Percentiles rank a stretch among this genome's conserved stretches.
These are phyloP conservation scores for Schizochytrium sp. DNA, from an alignment of 108 stramenopile genomes.

Conservation along the genomic window DNA sequence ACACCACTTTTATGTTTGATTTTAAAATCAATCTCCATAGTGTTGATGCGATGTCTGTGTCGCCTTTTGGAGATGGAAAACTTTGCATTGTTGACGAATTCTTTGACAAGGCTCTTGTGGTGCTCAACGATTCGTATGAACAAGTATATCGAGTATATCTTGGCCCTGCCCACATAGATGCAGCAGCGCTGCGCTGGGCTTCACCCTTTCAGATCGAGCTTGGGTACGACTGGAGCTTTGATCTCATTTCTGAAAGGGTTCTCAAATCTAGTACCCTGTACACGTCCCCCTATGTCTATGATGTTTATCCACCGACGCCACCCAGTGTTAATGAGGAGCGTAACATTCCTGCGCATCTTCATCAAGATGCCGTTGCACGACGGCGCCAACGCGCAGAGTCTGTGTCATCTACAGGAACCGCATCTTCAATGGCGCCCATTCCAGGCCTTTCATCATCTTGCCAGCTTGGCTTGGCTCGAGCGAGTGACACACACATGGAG, in stretches of 20 bases:
- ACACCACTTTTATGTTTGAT: neutral
- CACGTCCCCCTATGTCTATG: conserved; percentile 9
- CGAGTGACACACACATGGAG: neutral
- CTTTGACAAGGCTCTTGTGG: neutral
- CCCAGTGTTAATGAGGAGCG: neutral
- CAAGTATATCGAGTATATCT: conserved; percentile 46
- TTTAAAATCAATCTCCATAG: conserved; percentile 2
- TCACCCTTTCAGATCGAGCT: conserved; percentile 41
- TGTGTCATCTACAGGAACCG: neutral
- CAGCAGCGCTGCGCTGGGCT: neutral
- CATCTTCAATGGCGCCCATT: conserved; percentile 16
- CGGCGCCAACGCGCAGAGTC: neutral
- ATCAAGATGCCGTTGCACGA: neutral
- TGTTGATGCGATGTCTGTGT: conserved; percentile 43
- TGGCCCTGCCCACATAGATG: neutral
- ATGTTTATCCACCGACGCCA: conserved; percentile 21
- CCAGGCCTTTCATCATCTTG: neutral
- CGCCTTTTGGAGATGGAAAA: neutral
- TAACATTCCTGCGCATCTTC: neutral
- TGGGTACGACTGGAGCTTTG: conserved; percentile 41
- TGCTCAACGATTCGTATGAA: conserved; percentile 34
- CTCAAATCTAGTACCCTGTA: conserved; percentile 30
- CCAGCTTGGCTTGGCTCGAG: neutral
- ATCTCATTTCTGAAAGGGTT: conserved; percentile 19
- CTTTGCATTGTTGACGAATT: conserved; percentile 45